Evolutionary conservation across 73 alveolate genomes (phyloP).

Genomic region (Symbiodinium pilosum): DNA sequence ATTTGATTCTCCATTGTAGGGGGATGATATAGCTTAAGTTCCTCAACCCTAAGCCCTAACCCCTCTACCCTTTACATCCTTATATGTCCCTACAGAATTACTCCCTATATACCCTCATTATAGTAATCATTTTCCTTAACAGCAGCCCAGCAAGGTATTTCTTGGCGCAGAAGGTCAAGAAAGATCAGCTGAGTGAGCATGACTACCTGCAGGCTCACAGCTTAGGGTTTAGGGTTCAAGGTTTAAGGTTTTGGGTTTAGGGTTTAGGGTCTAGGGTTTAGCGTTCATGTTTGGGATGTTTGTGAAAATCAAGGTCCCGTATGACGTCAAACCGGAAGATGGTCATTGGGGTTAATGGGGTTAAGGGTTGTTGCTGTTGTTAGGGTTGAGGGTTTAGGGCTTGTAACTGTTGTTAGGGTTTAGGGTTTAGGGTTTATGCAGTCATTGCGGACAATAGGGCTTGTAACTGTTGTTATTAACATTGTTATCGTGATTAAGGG

Average conservation of each 20-base stretch:
- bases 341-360: not conserved
- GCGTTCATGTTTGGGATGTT: not conserved
- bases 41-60: not conserved
- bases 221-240: too few species aligned
- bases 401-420: not conserved
- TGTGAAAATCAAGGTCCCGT: not conserved
- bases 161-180: conserved; percentile 80
- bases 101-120: not conserved
- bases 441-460: too few species aligned
- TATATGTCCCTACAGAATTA: not conserved
- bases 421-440: not conserved
- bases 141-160: too few species aligned
- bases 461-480: too few species aligned
- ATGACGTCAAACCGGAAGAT: not conserved
- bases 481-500: too few species aligned
- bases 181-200: conserved; percentile 69
- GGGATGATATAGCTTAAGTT: too few species aligned
- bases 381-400: too few species aligned
- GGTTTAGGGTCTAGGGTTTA: too few species aligned
- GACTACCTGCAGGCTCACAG: conserved; percentile 58
- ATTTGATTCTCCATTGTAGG: too few species aligned
- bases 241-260: too few species aligned
- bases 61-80: not conserved
- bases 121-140: too few species aligned
- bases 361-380: not conserved